Evolutionary conservation across 2,329 filamentous ascomycete genomes (phyloP).

Genomic region (Tolypocladium pustulatum): DNA sequence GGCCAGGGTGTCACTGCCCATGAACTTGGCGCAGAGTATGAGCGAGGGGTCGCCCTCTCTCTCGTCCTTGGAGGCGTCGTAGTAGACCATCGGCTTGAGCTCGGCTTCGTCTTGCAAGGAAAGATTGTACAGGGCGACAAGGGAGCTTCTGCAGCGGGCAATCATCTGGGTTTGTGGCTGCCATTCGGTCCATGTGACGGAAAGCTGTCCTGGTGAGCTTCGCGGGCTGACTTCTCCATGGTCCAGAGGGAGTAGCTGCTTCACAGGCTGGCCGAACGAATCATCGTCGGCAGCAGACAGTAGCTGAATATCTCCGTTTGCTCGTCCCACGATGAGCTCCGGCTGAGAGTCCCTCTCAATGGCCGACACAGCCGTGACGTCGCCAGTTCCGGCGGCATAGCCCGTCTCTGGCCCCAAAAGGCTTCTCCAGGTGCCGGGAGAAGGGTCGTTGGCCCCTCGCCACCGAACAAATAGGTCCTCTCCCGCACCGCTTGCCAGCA

Average conservation of each 20-base stretch:
- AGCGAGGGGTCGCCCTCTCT: constrained; percentile 12
- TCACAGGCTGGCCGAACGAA: constrained; percentile 14
- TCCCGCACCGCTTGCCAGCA: constrained; percentile 39
- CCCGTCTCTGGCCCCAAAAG: constrained; percentile 27
- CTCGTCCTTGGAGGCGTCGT: constrained; percentile 14
- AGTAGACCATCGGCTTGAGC: constrained; percentile 10
- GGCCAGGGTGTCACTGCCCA: constrained; percentile 32
- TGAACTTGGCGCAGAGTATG: constrained; percentile 30
- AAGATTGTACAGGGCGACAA: constrained; percentile 19
- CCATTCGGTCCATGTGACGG: constrained; percentile 24
- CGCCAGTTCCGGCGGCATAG: constrained; percentile 33
- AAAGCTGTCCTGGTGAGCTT: constrained; percentile 12
- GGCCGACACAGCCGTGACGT: constrained; percentile 37
- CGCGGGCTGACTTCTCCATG: neutral
- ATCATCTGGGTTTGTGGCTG: constrained; percentile 16
- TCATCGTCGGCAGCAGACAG: constrained; percentile 25
- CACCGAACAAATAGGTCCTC: constrained; percentile 37
- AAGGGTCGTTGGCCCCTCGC: constrained; percentile 16
- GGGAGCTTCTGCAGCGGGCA: constrained; percentile 19
- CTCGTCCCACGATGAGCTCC: constrained; percentile 34
- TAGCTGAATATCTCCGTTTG: constrained; percentile 37
- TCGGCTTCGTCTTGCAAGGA: constrained; percentile 1
- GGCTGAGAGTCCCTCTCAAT: constrained; percentile 22
- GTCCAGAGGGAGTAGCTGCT: constrained; percentile 9
- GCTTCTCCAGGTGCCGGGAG: constrained; percentile 22